Evolutionary conservation across 2,329 filamentous ascomycete species (phyloP).

Genomic region (Penicillium sp.): DNA sequence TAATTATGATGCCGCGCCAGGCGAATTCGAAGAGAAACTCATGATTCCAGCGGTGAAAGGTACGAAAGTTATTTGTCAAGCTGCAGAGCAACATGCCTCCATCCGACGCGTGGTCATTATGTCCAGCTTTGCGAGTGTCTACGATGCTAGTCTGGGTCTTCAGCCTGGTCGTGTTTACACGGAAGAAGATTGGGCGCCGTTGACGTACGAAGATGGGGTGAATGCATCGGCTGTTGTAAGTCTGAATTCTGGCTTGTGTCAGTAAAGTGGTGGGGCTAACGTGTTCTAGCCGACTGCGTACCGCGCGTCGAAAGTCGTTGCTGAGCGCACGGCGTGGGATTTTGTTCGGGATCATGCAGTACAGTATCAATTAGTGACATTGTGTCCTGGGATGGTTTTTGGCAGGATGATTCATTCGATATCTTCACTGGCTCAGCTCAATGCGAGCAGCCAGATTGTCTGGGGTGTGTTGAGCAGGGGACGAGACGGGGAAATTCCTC

Average conservation of each 20-base stretch:
- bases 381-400: constrained; percentile 34
- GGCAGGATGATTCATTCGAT: constrained; percentile 29
- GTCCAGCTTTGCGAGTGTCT: constrained; percentile 30
- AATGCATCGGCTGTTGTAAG: constrained; percentile 24
- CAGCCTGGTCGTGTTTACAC: constrained; percentile 25
- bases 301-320: constrained; percentile 29
- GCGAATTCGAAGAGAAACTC: constrained; percentile 33
- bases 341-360: constrained; percentile 24
- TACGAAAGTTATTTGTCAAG: constrained; percentile 29
- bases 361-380: constrained; percentile 18
- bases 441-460: constrained; percentile 33
- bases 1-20: constrained; percentile 26
- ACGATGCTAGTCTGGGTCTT: constrained; percentile 24
- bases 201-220: constrained; percentile 27
- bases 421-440: constrained; percentile 23
- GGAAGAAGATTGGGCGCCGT: constrained; percentile 26
- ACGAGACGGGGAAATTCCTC: constrained; percentile 23
- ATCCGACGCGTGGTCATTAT: constrained; percentile 31
- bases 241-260: neutral
- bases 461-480: constrained; percentile 31
- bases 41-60: constrained; percentile 33
- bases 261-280: neutral
- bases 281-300: constrained; percentile 25
- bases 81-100: constrained; percentile 18
- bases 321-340: constrained; percentile 31